Evolutionary conservation across 2,329 filamentous ascomycete species (phyloP).

Genomic region (Tolypocladium nubicola): DNA sequence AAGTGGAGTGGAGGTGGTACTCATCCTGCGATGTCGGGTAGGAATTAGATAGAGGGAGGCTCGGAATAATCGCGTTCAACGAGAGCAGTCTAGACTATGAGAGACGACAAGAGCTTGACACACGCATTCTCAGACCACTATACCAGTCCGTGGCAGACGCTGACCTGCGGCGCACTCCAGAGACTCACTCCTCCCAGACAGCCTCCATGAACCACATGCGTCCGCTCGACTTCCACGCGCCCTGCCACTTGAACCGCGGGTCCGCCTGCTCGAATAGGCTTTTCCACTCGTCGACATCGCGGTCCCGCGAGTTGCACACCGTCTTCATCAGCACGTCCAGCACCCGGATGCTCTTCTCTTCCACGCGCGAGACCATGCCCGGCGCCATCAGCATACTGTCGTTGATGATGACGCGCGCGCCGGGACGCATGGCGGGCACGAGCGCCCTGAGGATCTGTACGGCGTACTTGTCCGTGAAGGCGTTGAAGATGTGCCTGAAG

Average conservation of each 20-base stretch:
- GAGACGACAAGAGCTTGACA: too few relatives aligned
- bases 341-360: constrained; percentile 26
- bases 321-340: constrained; percentile 38
- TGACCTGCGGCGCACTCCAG: neutral
- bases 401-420: constrained; percentile 30
- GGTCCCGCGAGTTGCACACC: constrained; percentile 33
- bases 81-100: neutral
- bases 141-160: neutral
- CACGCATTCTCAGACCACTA: neutral
- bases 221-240: constrained; percentile 12
- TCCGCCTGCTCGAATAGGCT: constrained; percentile 28
- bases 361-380: constrained; percentile 17
- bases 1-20: too few relatives aligned
- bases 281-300: constrained; percentile 30
- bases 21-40: too few relatives aligned
- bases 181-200: constrained; percentile 13
- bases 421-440: constrained; percentile 36
- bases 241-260: constrained; percentile 24
- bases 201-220: constrained; percentile 26
- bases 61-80: neutral
- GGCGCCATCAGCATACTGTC: constrained; percentile 24
- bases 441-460: constrained; percentile 32
- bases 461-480: constrained; percentile 39
- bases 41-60: too few relatives aligned
- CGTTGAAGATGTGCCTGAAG: constrained; percentile 44